Evolutionary conservation across 169 alveolate species (phyloP).

Genomic region (Cryptosporidium felis): DNA sequence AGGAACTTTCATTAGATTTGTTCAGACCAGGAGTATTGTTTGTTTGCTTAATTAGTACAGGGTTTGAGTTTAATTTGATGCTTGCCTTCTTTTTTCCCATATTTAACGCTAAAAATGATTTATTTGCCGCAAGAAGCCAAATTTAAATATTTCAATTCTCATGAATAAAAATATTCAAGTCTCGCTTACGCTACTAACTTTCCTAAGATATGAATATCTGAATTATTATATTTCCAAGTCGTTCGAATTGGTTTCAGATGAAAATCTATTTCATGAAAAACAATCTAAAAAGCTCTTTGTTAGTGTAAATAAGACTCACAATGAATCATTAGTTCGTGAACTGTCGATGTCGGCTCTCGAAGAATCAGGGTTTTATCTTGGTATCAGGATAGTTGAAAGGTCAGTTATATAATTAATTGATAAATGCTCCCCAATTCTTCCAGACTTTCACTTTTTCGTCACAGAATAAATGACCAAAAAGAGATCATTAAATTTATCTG

Average conservation of each 20-base stretch:
- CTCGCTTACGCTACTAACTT: slow-evolving; percentile 47
- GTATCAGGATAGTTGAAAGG: slow-evolving; percentile 69
- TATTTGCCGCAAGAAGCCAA: background rate
- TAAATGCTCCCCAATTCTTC: background rate
- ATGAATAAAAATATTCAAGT: slow-evolving; percentile 34
- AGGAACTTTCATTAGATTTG: background rate
- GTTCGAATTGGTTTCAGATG: slow-evolving; percentile 25
- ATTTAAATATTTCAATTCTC: background rate
- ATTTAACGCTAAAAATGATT: background rate
- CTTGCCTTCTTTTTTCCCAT: slow-evolving; percentile 25
- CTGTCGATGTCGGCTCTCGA: slow-evolving; percentile 60
- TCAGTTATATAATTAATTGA: background rate
- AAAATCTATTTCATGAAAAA: background rate
- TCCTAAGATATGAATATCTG: slow-evolving; percentile 54
- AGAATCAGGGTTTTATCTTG: slow-evolving; percentile 50
- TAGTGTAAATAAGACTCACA: background rate
- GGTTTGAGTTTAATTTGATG: background rate
- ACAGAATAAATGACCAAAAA: slow-evolving; percentile 73
- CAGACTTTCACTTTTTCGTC: slow-evolving; percentile 47
- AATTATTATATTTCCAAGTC: slow-evolving; percentile 29
- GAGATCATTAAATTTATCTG: slow-evolving; percentile 77
- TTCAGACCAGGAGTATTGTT: background rate
- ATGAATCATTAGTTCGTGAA: slow-evolving; percentile 43
- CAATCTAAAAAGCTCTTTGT: background rate
- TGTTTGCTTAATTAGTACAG: background rate